Base-by-base conservation (phyloP, 306 rosid species). In the Coriaria nepalensis region DNA sequence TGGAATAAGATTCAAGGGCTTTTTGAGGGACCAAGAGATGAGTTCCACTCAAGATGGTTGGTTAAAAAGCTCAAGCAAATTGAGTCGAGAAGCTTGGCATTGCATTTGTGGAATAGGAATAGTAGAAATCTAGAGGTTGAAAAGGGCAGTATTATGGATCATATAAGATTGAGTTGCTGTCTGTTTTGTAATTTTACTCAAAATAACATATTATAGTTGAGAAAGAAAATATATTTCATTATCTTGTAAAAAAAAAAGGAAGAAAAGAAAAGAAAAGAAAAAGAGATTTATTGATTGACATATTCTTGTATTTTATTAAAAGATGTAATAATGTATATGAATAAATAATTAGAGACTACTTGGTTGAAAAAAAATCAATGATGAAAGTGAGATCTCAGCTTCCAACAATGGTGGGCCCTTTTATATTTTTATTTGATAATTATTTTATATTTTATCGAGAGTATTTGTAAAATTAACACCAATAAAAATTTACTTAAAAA, bases 101-200 rank as follows among this genome's bases (percentile, higher is more conserved):
- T 90, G 47, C 97, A 90, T 55, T 48, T 90, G 34, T 90, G 97
- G 97, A 90, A 84, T 60, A 79, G 75, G 36, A 83, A 75, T 35
- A 84, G 87, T 55, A 76, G 76, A 67, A 63, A 63, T 6, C 53
- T 90, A 0, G 44, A 60, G 70, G 60, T 81, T 9, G 79, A 79
- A 6, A 69, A 70, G 43, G 97, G 97, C 42, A 90, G 97, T 52
- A 63, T 79, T 48, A 53, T 90, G 55, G 81, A 85, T 75, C 62
- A 57, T 2, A 62, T 83, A 41, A 55, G 71, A 37, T 71, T 60
- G 12, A 57, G 50, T 50, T 59, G 71, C 46, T 78, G 93, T 43
- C 59, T 80, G 43, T 73, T 76, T 61, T 80, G 87, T 57, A 79
- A 79, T 59, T 51, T 47, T 40, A 65, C 72, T n/a, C n/a, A n/a